Evolutionary conservation across 495 filamentous ascomycete species (phyloP).

Genomic region (Daldinia caldariorum): DNA sequence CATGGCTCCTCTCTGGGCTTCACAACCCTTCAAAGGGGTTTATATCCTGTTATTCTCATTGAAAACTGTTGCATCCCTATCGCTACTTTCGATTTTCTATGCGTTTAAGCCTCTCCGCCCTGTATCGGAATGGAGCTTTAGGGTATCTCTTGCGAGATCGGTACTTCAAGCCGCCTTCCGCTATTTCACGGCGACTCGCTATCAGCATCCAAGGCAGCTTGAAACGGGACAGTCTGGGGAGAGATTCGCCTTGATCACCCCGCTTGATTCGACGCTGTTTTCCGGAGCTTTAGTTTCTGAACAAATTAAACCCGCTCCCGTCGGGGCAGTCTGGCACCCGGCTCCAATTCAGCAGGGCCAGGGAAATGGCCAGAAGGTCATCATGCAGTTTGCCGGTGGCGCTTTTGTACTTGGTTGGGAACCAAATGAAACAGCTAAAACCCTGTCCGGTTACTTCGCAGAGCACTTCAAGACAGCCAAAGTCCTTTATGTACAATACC

Average conservation of each 20-base stretch:
- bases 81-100: background rate
- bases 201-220: background rate
- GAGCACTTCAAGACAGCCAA: conserved; percentile 1
- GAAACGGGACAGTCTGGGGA: background rate
- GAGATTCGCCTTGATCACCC: background rate
- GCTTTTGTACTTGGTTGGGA: conserved; percentile 34
- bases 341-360: background rate
- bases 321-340: conserved; percentile 18
- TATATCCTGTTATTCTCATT: background rate
- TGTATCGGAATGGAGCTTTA: conserved; percentile 8
- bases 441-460: background rate
- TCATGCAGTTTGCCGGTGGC: conserved; percentile 33
- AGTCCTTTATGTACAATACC: conserved; percentile 32
- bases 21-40: conserved; percentile 19
- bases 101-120: conserved; percentile 7
- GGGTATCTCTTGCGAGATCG: background rate
- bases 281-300: conserved; percentile 2
- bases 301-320: conserved; percentile 1
- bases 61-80: background rate
- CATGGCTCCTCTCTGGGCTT: conserved; percentile 15
- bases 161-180: background rate
- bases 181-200: conserved; percentile 7
- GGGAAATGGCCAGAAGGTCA: conserved; percentile 22
- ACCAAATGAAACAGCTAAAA: background rate
- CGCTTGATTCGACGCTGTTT: background rate